These are phyloP conservation scores for Phaeosphaeria sp. DNA, from an alignment of 2,329 filamentous ascomycete species.

Conservation along the genomic window DNA sequence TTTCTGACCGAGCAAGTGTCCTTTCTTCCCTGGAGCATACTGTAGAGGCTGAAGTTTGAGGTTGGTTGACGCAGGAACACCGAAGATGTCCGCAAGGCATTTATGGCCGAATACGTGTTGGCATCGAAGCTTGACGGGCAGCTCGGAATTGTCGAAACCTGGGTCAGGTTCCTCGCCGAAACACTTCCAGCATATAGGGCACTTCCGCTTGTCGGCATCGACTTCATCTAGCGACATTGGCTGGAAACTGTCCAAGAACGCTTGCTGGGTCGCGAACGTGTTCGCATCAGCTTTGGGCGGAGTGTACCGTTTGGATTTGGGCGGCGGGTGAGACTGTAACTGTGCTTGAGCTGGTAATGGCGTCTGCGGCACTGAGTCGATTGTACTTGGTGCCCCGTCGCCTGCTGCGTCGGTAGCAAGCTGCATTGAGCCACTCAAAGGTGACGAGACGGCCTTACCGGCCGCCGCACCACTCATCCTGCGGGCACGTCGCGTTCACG, in stretches of 20 bases:
- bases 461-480: not conserved
- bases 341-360: not conserved
- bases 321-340: not conserved
- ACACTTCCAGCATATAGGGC: constrained; percentile 25
- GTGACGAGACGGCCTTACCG: not conserved
- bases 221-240: constrained; percentile 12
- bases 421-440: not conserved
- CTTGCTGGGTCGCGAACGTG: constrained; percentile 22
- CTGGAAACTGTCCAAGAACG: constrained; percentile 21
- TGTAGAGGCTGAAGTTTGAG: constrained; percentile 11
- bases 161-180: constrained; percentile 22
- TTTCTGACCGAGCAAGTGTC: constrained; percentile 8
- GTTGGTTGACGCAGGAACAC: constrained; percentile 1
- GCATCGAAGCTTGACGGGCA: constrained; percentile 23
- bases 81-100: constrained; percentile 20
- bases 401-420: not conserved
- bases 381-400: not conserved
- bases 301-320: constrained; percentile 12
- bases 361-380: not conserved
- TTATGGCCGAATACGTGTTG: constrained; percentile 24
- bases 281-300: constrained; percentile 16
- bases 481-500: not conserved
- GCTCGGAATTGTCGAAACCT: constrained; percentile 22
- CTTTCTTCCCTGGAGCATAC: constrained; percentile 7
- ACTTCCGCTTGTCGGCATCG: constrained; percentile 12